These are phyloP conservation scores for Chaetomium strumarium DNA, from an alignment of 2,329 filamentous ascomycete species.

Conservation along the genomic window DNA sequence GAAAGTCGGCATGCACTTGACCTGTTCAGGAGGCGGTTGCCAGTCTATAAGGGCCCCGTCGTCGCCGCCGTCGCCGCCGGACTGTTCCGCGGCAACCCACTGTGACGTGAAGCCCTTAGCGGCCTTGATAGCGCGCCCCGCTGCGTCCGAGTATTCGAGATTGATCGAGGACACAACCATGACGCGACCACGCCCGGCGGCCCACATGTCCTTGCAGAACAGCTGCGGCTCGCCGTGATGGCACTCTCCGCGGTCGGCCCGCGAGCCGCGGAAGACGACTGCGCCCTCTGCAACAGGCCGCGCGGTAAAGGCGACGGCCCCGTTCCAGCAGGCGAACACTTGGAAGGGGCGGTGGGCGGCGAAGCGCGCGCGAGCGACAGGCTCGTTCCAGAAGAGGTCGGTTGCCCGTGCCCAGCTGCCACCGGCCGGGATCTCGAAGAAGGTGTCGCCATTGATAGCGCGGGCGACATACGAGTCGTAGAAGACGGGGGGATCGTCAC, in stretches of 20 bases:
- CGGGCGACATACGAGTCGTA: constrained; percentile 54
- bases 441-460: constrained; percentile 46
- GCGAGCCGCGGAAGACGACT: constrained; percentile 40
- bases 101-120: constrained; percentile 42
- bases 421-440: constrained; percentile 47
- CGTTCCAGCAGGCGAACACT: constrained; percentile 58
- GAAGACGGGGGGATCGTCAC: constrained; percentile 40
- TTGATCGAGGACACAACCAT: constrained; percentile 52
- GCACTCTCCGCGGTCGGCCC: constrained; percentile 38
- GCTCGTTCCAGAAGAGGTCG: constrained; percentile 49
- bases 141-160: constrained; percentile 46
- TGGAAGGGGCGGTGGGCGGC: constrained; percentile 43
- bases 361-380: constrained; percentile 30
- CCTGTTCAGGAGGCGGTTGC: constrained; percentile 39
- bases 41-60: constrained; percentile 38
- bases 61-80: constrained; percentile 23
- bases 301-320: constrained; percentile 44
- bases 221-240: constrained; percentile 48
- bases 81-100: constrained; percentile 4
- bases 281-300: constrained; percentile 35
- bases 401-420: constrained; percentile 43
- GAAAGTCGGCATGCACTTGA: constrained; percentile 44
- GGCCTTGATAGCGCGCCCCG: constrained; percentile 40
- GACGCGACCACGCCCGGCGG: constrained; percentile 42
- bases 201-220: constrained; percentile 54